A percentile compares a stretch with the other conserved stretches of the same genome.
phyloP scores from a whole-genome alignment of 2,329 filamentous ascomycete genomes.

The Ophiostoma himal-ulmi region DNA sequence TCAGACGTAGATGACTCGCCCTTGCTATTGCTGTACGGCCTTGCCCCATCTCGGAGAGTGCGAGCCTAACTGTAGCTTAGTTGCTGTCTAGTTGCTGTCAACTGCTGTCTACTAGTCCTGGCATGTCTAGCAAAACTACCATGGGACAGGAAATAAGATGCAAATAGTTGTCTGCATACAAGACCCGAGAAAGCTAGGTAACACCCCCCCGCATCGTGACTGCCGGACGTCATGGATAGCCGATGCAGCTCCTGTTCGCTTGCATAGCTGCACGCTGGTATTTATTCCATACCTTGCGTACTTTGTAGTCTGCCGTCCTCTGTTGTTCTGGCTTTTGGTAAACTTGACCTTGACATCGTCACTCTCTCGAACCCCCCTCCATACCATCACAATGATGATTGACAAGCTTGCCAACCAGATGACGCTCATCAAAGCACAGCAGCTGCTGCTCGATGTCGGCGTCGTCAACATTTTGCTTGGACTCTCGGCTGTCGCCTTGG shows the following conservation, averaged over 20 bases:
- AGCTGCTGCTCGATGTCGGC: constrained; percentile 25
- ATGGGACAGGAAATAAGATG: neutral
- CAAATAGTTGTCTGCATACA: neutral
- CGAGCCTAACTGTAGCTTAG: neutral
- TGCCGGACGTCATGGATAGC: constrained; percentile 1
- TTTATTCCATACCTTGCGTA: too few species aligned
- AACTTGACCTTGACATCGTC: neutral
- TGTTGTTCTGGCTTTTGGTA: neutral
- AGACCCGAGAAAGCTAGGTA: neutral
- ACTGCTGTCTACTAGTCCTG: too few species aligned
- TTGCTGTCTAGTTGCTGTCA: neutral
- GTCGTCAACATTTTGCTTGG: constrained; percentile 26
- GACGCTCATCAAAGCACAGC: constrained; percentile 28
- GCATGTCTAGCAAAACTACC: too few species aligned
- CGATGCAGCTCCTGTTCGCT: neutral
- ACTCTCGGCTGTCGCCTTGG: constrained; percentile 28
- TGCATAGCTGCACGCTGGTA: neutral
- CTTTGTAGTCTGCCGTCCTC: too few species aligned
- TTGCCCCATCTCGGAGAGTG: neutral
- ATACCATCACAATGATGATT: constrained; percentile 27
- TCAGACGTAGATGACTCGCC: neutral
- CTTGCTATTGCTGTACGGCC: neutral
- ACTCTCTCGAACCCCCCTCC: neutral
- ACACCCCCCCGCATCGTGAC: neutral
- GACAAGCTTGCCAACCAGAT: constrained; percentile 27